phyloP scores from a whole-genome alignment of 2,329 filamentous ascomycete species.

The Fonsecaea multimorphosa region DNA sequence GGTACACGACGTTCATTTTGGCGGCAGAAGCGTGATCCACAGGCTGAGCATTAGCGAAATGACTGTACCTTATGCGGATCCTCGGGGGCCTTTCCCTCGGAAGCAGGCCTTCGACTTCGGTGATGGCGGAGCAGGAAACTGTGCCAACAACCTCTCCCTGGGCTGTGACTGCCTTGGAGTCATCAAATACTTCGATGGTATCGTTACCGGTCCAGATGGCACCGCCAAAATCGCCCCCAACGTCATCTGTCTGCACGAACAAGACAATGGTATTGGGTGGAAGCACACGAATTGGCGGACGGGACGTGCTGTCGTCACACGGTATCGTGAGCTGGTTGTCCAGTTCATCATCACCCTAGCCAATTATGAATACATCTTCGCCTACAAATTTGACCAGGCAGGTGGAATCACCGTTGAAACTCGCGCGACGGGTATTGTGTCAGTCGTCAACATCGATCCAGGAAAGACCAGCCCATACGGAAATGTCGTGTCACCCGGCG shows the following conservation, averaged over 20 bases:
- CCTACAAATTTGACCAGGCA: constrained; percentile 68
- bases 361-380: constrained; percentile 74
- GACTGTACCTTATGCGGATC: constrained; percentile 72
- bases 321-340: constrained; percentile 67
- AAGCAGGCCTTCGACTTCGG: constrained; percentile 77
- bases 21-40: constrained; percentile 69
- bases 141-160: constrained; percentile 70
- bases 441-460: constrained; percentile 65
- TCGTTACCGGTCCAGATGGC: constrained; percentile 61
- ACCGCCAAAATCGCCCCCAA: constrained; percentile 60
- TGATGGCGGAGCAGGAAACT: constrained; percentile 70
- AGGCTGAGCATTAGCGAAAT: constrained; percentile 72
- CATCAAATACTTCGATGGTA: constrained; percentile 69
- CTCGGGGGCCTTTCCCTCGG: constrained; percentile 68
- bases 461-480: constrained; percentile 62
- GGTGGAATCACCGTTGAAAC: constrained; percentile 67
- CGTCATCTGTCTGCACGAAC: constrained; percentile 72
- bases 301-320: constrained; percentile 64
- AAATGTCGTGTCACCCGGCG: constrained; percentile 68
- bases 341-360: constrained; percentile 72
- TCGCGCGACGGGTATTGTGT: constrained; percentile 71
- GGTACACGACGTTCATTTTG: constrained; percentile 72
- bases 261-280: constrained; percentile 72
- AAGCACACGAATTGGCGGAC: constrained; percentile 75
- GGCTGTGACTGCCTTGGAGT: constrained; percentile 73